These are phyloP conservation scores for Tetradesmus lagerheimii DNA, from an alignment of 139 green algal species.

Conservation along the genomic window DNA sequence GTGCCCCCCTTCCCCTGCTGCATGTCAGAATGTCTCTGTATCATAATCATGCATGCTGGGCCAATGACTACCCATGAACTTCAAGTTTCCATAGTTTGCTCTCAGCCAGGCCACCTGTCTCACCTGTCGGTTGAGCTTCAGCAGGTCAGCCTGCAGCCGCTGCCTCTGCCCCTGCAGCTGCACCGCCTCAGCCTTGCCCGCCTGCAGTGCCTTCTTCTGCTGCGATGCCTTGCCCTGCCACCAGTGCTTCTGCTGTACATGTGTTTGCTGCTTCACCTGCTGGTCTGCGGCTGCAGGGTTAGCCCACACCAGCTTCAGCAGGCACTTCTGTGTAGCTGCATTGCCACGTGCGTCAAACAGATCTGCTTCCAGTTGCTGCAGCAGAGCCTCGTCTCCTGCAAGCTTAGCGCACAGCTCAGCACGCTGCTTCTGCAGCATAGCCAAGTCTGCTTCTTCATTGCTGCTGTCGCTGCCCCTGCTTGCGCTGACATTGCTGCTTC, in stretches of 20 bases:
- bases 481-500: background rate
- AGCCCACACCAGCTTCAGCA: background rate
- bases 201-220: background rate
- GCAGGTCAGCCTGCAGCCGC: background rate
- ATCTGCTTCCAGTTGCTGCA: background rate
- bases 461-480: background rate
- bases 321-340: too few species aligned
- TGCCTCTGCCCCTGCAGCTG: background rate
- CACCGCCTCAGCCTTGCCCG: background rate
- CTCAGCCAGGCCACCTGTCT: background rate
- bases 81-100: too few species aligned
- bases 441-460: background rate
- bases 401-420: background rate
- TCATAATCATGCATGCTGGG: too few species aligned
- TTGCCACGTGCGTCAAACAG: background rate
- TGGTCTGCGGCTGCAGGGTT: background rate
- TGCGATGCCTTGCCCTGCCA: background rate
- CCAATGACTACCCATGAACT: too few species aligned
- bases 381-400: background rate
- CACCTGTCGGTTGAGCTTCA: background rate
- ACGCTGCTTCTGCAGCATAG: background rate
- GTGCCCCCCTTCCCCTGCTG: too few species aligned
- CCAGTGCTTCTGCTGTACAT: background rate
- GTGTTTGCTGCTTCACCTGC: background rate
- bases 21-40: too few species aligned